Percentiles rank a stretch among this genome's conserved stretches.
These are phyloP conservation scores for Fusarium aywerte DNA, from an alignment of 2,329 filamentous ascomycete species.

Conservation along the genomic window DNA sequence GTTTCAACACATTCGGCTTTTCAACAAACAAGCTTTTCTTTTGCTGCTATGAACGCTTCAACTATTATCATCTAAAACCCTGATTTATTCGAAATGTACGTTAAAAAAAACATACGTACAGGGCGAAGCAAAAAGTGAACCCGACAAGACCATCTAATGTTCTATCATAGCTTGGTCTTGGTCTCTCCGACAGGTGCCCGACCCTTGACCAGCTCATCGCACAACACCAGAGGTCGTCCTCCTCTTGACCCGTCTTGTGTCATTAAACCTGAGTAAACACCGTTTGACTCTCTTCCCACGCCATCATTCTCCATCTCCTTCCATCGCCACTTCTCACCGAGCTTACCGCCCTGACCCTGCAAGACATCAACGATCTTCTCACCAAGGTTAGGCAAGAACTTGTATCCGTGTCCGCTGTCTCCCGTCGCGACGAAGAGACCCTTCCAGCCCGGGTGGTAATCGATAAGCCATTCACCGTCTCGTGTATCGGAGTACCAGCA, in stretches of 20 bases:
- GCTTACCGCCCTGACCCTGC: slow-evolving; percentile 58
- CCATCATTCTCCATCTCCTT: slow-evolving; percentile 63
- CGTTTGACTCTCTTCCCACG: slow-evolving; percentile 49
- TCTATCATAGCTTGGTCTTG: slow-evolving; percentile 44
- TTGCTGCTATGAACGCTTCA: slow-evolving; percentile 28
- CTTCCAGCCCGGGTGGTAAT: slow-evolving; percentile 71
- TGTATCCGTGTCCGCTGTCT: slow-evolving; percentile 74
- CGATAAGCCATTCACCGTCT: slow-evolving; percentile 76
- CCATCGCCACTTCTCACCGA: slow-evolving; percentile 71
- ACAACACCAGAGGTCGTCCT: slow-evolving; percentile 58
- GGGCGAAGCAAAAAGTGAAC: background rate
- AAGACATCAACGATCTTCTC: slow-evolving; percentile 69
- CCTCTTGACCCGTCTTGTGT: slow-evolving; percentile 67
- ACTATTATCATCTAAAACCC: slow-evolving; percentile 1
- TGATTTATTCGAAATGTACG: background rate
- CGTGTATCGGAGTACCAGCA: slow-evolving; percentile 84
- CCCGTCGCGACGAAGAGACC: slow-evolving; percentile 71
- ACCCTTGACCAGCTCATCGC: slow-evolving; percentile 55
- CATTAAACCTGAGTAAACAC: slow-evolving; percentile 54
- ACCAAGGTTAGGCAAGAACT: slow-evolving; percentile 74
- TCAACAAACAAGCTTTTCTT: slow-evolving; percentile 6
- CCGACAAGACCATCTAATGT: slow-evolving; percentile 24
- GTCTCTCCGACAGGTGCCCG: slow-evolving; percentile 29
- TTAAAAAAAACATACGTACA: background rate
- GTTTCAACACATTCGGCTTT: slow-evolving; percentile 1